Base-by-base conservation (phyloP, 768 basidiomycete genomes). In the Neoboletus brunneissimus region DNA sequence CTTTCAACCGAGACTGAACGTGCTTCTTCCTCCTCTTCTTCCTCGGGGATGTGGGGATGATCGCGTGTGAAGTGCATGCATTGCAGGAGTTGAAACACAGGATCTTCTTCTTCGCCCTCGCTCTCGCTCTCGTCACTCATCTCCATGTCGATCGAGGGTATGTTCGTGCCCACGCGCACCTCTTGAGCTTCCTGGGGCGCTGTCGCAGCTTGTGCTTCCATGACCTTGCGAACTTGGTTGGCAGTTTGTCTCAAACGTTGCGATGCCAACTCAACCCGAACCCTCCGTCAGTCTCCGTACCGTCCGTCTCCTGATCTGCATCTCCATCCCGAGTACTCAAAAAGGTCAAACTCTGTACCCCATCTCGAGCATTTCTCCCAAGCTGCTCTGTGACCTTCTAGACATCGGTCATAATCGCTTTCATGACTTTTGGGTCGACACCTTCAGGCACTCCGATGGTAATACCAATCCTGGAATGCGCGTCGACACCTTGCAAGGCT, bases 361-460 rank as follows among this genome's bases (percentile, higher is more conserved):
- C 85, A 54, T 87, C 84, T 16, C 75, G 75, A 63, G 81, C 81
- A 31, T 74, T 75, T 44, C 78, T 76, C 9, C 87, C 89, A 25
- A 94, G 85, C 64, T 94, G 90, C 57, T 94, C 90, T 63, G 95
- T 94, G 20, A 92, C 93, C 60, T 90, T 76, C 70, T 96, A 90
- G 7, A 96, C 90, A 55, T 95, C 92, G 3, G 88, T 92, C 79
- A 95, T 80, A 2, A 93, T 96, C 2, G 87, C 90, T 38, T 83
- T 83, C 89, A 96, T 93, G 54, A 89, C 82, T n/a, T n/a, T n/a
- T n/a, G n/a, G n/a, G 57, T 83, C 83, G 15, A 75, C 57, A 44
- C 42, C 47, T 51, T 54, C 66, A 40, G 56, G 67, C 42, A 53
- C 69, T 47, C 59, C 71, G 31, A 57, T 59, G 32, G 62, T 60